phyloP scores from a whole-genome alignment of 2,329 filamentous ascomycete genomes.

The Sporothrix pallida region DNA sequence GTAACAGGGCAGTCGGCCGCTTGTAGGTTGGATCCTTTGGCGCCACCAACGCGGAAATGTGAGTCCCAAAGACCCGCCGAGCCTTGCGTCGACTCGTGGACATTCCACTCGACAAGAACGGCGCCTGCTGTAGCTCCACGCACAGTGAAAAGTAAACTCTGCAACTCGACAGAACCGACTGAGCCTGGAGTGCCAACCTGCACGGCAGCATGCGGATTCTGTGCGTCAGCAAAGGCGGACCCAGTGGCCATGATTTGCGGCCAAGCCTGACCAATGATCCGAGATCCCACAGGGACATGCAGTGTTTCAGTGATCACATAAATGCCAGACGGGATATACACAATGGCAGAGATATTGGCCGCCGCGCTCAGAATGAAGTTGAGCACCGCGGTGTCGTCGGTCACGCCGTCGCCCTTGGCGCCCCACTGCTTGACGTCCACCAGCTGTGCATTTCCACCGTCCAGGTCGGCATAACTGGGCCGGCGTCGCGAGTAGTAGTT shows the following conservation, averaged over 20 bases:
- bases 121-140: slow-evolving; percentile 70
- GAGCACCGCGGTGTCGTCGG: slow-evolving; percentile 65
- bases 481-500: too few relatives aligned
- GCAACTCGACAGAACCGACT: slow-evolving; percentile 68
- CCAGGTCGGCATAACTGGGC: too few relatives aligned
- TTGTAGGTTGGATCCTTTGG: slow-evolving; percentile 68
- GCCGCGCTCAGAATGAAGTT: slow-evolving; percentile 62
- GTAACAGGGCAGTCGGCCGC: slow-evolving; percentile 60
- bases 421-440: slow-evolving; percentile 26
- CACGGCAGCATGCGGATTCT: slow-evolving; percentile 66
- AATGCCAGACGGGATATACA: slow-evolving; percentile 63
- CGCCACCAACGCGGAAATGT: slow-evolving; percentile 75
- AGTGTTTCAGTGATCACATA: slow-evolving; percentile 59
- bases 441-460: too few relatives aligned
- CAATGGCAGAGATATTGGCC: slow-evolving; percentile 52
- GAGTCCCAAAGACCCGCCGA: slow-evolving; percentile 52
- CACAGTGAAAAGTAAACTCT: slow-evolving; percentile 74
- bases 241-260: slow-evolving; percentile 47
- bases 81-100: slow-evolving; percentile 56
- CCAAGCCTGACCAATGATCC: slow-evolving; percentile 65
- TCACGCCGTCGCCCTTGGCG: slow-evolving; percentile 57
- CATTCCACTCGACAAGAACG: slow-evolving; percentile 74
- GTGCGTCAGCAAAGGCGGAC: slow-evolving; percentile 60
- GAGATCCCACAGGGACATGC: slow-evolving; percentile 51
- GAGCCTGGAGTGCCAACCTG: slow-evolving; percentile 65